phyloP scores from a whole-genome alignment of 179 eudicot genomes.

The Beta corolliflora region DNA sequence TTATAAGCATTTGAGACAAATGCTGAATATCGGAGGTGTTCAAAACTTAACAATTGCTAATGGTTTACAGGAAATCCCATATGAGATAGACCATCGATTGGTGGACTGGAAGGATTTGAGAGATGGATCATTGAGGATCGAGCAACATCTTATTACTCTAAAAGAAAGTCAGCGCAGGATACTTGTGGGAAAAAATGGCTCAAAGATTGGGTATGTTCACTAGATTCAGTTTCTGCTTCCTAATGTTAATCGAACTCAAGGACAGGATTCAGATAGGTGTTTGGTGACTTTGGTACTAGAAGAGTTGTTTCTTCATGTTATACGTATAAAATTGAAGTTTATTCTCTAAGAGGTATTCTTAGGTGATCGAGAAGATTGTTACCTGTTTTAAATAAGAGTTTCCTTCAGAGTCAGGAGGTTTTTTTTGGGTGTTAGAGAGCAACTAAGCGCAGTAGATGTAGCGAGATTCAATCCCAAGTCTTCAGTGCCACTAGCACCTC shows the following conservation, averaged over 20 bases:
- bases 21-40: constrained; percentile 3
- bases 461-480: too few species aligned
- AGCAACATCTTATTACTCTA: constrained; percentile 80
- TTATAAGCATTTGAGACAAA: neutral
- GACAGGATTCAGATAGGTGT: neutral
- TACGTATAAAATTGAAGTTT: neutral
- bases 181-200: constrained; percentile 91
- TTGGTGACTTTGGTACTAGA: neutral
- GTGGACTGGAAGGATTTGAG: constrained; percentile 84
- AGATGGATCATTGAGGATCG: constrained; percentile 90
- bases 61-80: constrained; percentile 81
- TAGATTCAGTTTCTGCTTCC: neutral
- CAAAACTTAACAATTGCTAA: neutral
- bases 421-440: too few species aligned
- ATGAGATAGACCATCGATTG: constrained; percentile 79
- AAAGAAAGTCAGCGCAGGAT: constrained; percentile 92
- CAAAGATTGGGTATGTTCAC: constrained; percentile 76
- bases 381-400: too few species aligned
- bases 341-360: neutral
- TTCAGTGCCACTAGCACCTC: too few species aligned
- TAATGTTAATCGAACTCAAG: neutral
- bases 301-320: neutral
- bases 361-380: neutral
- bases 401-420: too few species aligned
- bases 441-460: too few species aligned